Base-by-base conservation (phyloP, 2,329 filamentous ascomycete genomes). In the Cyphellophora europaea region DNA sequence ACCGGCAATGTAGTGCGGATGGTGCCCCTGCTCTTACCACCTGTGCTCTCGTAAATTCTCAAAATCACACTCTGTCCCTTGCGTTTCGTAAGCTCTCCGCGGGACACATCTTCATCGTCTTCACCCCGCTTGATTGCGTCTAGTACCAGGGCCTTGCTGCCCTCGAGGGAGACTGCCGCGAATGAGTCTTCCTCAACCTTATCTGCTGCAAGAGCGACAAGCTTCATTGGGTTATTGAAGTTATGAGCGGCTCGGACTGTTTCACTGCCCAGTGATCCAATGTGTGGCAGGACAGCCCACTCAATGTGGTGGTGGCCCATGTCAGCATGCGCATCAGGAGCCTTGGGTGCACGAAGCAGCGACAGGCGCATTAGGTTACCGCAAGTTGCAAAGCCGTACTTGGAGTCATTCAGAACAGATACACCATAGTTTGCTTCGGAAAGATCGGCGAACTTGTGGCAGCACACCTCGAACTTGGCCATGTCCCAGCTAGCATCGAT, bases 381-480 rank as follows among this genome's bases (percentile, higher is more conserved):
- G 30, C 74, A 77, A 11, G 87, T 93, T 14, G 89, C 89, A 54
- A 96, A 96, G 12, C 89, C 89, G 54, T 94, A 96, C 59, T 95
- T 95, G 63, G 79, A 85, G 59, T 96, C 88, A 53, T 96, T 96
- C 40, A 96, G 71, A 43, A 96, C 83, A 2, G 84, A 89, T 5
- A 96, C 86, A 44, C 88, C 88, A 50, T 93, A 94, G 35, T 79
- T 81, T 52, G 83, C 70, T 58, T 95, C 88, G 0, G 82, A 89
- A 16, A 95, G 65, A 58, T 95, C 88, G 8, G 88, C 88, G 67
- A 85, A 95, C 56, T 88, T 89, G 66, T 95, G 88, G 57, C 83
- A 89, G 69, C 87, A 94, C 33, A 95, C 88, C 64, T 95, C 88
- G 50, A 95, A 95, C 53, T 94, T 94, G 53, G 88, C 88, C 87